phyloP scores from a whole-genome alignment of 2,329 filamentous ascomycete species.

The Daldinia sp. region DNA sequence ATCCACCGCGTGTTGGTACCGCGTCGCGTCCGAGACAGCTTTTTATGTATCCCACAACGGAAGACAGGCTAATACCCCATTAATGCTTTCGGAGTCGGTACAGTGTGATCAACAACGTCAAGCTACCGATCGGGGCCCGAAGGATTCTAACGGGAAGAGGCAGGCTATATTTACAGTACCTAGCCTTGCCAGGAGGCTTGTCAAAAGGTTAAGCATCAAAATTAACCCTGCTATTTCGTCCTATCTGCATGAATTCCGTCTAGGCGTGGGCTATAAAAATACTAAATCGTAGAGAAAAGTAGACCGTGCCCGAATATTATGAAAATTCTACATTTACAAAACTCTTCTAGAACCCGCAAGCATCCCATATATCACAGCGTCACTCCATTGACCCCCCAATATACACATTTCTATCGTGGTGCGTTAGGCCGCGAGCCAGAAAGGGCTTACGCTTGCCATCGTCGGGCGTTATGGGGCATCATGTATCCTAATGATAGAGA shows the following conservation, averaged over 20 bases:
- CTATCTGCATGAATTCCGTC: constrained; percentile 6
- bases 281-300: constrained; percentile 8
- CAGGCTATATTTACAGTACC: not conserved
- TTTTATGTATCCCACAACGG: too few relatives aligned
- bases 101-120: not conserved
- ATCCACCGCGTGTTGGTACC: too few relatives aligned
- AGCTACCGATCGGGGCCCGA: not conserved
- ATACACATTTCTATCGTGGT: not conserved
- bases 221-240: not conserved
- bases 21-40: too few relatives aligned
- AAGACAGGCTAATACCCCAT: not conserved
- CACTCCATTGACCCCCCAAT: constrained; percentile 6
- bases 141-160: not conserved
- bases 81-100: not conserved
- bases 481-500: constrained; percentile 26
- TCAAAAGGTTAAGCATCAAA: constrained; percentile 3
- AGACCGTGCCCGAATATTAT: constrained; percentile 20
- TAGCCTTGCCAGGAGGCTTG: too few relatives aligned
- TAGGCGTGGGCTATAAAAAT: not conserved
- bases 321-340: constrained; percentile 20
- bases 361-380: constrained; percentile 13
- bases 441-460: constrained; percentile 28
- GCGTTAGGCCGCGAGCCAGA: not conserved
- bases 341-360: not conserved
- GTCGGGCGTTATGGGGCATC: constrained; percentile 16